Evolutionary conservation across 495 filamentous ascomycete species (phyloP), one percentile per base, ranked within the genome.

Genomic region (Neurospora africana): DNA sequence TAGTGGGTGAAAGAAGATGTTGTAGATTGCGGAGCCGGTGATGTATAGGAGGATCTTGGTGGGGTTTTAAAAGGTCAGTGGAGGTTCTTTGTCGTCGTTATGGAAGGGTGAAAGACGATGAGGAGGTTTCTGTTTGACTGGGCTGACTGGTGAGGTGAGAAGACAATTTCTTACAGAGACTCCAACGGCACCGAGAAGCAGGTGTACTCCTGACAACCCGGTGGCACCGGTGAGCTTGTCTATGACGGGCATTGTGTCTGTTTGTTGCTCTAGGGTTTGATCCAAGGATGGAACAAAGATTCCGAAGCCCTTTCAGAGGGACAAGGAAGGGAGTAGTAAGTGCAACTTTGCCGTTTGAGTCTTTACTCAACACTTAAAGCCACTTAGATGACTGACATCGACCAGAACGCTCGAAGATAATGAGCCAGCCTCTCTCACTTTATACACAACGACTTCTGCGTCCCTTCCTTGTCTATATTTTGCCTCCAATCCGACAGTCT

Each of bases 1-100:
- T 15, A 90, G 83, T 0, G 87, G 87, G 69, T 88, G 87, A 74
- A 86, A 83, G 74, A 78, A 87, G 70, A 89, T 75, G 68, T 87
- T 84, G 77, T 89, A 88, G 70, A 83, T 71, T 0, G 70, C 15
- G 43, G 19, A 17, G 67, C 9, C 2, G 70, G 23, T 33, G 44
- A 70, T 38, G 36, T 73, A 73, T n/a, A 67, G 23, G 36, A 68
- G 19, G 23, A 70, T 6, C 72, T 73, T n/a, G n/a, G n/a, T n/a
- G n/a, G 43, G 10, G 11, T 58, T 23, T 6, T 21, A 23, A 13
- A 15, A 15, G 11, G 11, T 58, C 27, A 58, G 47, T 27, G 47
- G 11, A 58, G 21, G 47, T 30, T 1, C 21, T 38, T 9, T 3
- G 3, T 38, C 37, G 3, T 38, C 1, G 37, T 10, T 38, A 38